A percentile compares a stretch with the other conserved stretches of the same genome.
phyloP scores from a whole-genome alignment of 306 rosid species.

The Castanea sativa region DNA sequence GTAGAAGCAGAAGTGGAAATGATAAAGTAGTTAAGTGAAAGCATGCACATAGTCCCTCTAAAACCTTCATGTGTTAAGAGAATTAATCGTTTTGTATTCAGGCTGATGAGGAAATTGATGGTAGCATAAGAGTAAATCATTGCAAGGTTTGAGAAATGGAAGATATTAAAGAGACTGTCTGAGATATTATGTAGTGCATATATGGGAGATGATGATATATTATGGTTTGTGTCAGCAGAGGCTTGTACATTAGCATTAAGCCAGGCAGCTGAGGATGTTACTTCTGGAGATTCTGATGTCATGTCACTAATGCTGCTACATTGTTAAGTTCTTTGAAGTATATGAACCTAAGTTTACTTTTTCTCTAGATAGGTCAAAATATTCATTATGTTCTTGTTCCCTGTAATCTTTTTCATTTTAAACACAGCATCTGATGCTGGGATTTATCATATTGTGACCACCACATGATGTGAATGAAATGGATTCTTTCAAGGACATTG shows the following conservation, averaged over 20 bases:
- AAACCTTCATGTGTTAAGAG: slow-evolving; percentile 51
- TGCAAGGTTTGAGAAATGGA: slow-evolving; percentile 53
- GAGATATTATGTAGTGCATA: slow-evolving; percentile 12
- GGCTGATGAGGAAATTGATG: slow-evolving; percentile 61
- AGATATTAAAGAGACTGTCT: slow-evolving; percentile 13
- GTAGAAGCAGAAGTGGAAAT: slow-evolving; percentile 30
- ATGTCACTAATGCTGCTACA: slow-evolving; percentile 55
- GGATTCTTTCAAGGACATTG: slow-evolving; percentile 24
- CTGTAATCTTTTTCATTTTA: slow-evolving; percentile 4
- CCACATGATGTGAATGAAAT: slow-evolving; percentile 39
- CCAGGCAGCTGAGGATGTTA: slow-evolving; percentile 70
- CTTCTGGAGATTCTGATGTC: slow-evolving; percentile 47
- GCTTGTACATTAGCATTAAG: slow-evolving; percentile 50
- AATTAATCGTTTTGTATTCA: slow-evolving; percentile 63
- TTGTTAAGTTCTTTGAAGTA: slow-evolving; percentile 8
- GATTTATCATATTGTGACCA: slow-evolving; percentile 53
- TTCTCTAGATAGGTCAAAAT: slow-evolving; percentile 4
- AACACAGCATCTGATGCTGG: slow-evolving; percentile 73
- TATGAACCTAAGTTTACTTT: too few relatives aligned
- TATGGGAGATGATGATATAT: slow-evolving; percentile 33
- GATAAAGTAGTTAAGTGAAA: slow-evolving; percentile 32
- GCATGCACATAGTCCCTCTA: slow-evolving; percentile 55
- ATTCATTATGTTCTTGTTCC: not conserved
- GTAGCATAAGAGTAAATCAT: slow-evolving; percentile 37
- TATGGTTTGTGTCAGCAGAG: slow-evolving; percentile 13